phyloP scores from a whole-genome alignment of 2,329 filamentous ascomycete genomes.

The Teratosphaeria nubilosa region DNA sequence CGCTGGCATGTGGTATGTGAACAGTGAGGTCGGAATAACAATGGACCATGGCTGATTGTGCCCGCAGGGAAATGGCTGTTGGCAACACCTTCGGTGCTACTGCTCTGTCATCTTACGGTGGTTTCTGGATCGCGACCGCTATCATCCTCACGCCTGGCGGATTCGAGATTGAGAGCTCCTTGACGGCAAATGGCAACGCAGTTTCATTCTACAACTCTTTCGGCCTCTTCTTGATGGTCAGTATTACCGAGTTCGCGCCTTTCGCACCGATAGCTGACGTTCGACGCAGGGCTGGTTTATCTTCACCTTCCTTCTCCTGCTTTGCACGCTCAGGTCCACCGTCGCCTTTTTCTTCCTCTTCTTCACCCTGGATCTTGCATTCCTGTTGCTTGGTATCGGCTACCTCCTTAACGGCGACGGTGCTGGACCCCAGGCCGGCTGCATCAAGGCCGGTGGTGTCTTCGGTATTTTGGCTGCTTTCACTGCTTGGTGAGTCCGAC shows the following conservation, averaged over 20 bases:
- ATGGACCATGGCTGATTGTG: not conserved
- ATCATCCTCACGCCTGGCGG: constrained; percentile 48
- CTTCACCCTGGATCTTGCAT: constrained; percentile 48
- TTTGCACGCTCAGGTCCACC: constrained; percentile 47
- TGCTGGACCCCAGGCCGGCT: constrained; percentile 29
- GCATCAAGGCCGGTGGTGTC: constrained; percentile 43
- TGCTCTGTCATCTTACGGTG: constrained; percentile 50
- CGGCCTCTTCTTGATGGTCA: constrained; percentile 47
- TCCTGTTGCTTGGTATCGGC: constrained; percentile 46
- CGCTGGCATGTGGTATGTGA: constrained; percentile 45
- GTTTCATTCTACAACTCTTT: constrained; percentile 43
- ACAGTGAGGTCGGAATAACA: not conserved
- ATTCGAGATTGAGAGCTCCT: constrained; percentile 38
- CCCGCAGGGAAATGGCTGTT: constrained; percentile 41
- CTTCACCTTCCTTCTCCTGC: constrained; percentile 46
- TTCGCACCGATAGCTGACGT: not conserved
- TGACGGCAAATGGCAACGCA: constrained; percentile 27
- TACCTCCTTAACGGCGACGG: constrained; percentile 37
- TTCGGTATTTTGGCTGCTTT: constrained; percentile 46
- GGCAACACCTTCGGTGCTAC: constrained; percentile 57
- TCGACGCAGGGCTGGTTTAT: constrained; percentile 19
- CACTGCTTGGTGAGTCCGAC: constrained; percentile 34
- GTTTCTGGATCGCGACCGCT: constrained; percentile 52
- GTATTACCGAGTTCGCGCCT: not conserved
- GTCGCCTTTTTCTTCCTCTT: constrained; percentile 49